Percentiles rank a stretch among this genome's conserved stretches.
phyloP scores from a whole-genome alignment of 306 rosid genomes.

The Fragaria iinumae region DNA sequence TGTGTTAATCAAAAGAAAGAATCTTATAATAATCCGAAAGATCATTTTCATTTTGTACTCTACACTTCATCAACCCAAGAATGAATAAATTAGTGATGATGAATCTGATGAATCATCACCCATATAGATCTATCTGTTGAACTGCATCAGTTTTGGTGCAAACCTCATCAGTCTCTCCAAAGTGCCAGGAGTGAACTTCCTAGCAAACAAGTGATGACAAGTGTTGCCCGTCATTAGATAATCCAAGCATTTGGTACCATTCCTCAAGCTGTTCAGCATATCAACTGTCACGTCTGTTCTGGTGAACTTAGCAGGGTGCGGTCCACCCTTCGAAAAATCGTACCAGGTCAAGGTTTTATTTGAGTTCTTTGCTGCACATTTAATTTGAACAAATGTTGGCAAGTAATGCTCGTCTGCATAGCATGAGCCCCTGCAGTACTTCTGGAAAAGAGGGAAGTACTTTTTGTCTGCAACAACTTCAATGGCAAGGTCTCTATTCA shows the following conservation, averaged over 20 bases:
- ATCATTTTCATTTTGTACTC: not conserved
- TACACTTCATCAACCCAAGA: not conserved
- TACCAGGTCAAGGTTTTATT: conserved; percentile 80
- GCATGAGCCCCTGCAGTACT: conserved; percentile 47
- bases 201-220: conserved; percentile 65
- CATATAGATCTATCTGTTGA: not conserved
- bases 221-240: conserved; percentile 34
- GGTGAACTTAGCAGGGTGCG: conserved; percentile 60
- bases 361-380: conserved; percentile 48
- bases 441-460: conserved; percentile 55
- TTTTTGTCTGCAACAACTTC: conserved; percentile 54
- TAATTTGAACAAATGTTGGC: conserved; percentile 61
- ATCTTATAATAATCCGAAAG: not conserved
- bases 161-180: conserved; percentile 38
- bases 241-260: conserved; percentile 36
- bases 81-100: not conserved
- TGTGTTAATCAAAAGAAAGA: not conserved
- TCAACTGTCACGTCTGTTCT: conserved; percentile 47
- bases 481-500: conserved; percentile 57
- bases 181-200: conserved; percentile 59
- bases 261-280: conserved; percentile 51
- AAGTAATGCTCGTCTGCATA: conserved; percentile 82
- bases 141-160: conserved; percentile 3
- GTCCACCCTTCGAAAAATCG: conserved; percentile 79
- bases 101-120: conserved; percentile 5